phyloP scores from a whole-genome alignment of 2,329 filamentous ascomycete genomes.

The Chrysoporthe puriensis region DNA sequence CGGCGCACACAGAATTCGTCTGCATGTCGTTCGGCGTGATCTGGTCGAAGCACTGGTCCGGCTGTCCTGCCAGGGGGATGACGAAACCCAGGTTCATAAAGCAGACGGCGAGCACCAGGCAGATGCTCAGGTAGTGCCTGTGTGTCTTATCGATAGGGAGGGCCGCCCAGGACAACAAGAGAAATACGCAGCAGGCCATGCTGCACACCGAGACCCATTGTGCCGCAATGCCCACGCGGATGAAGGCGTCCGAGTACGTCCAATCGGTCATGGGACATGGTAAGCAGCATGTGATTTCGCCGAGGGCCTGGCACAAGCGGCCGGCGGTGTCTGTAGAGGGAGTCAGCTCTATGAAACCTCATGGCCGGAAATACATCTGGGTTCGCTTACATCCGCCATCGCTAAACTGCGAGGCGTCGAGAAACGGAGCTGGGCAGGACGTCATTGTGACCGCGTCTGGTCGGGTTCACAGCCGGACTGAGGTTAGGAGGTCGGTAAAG shows the following conservation, averaged over 20 bases:
- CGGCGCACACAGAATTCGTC: conserved; percentile 78
- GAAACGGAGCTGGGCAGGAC: conserved; percentile 27
- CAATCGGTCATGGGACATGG: conserved; percentile 88
- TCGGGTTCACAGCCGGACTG: not conserved
- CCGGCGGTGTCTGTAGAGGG: conserved; percentile 57
- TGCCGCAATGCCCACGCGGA: conserved; percentile 64
- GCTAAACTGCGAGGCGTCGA: conserved; percentile 25
- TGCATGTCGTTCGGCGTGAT: conserved; percentile 96
- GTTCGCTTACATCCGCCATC: conserved; percentile 28
- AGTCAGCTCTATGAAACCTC: conserved; percentile 36
- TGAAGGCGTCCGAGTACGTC: conserved; percentile 65
- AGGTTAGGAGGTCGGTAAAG: not conserved
- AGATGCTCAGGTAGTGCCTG: conserved; percentile 91
- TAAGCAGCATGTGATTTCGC: conserved; percentile 73
- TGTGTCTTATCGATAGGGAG: conserved; percentile 88
- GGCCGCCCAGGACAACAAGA: conserved; percentile 77
- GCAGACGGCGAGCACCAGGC: conserved; percentile 74
- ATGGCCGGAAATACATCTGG: not conserved
- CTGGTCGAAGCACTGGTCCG: conserved; percentile 80
- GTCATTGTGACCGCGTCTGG: conserved; percentile 15
- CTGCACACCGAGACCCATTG: conserved; percentile 83
- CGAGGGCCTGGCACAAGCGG: conserved; percentile 54
- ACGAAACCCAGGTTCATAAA: conserved; percentile 90
- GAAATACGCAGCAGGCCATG: conserved; percentile 71
- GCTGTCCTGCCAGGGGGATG: conserved; percentile 77